These are phyloP conservation scores for Mortierella sp. DNA, from an alignment of 371 early-diverging fungal genomes.

Conservation along the genomic window DNA sequence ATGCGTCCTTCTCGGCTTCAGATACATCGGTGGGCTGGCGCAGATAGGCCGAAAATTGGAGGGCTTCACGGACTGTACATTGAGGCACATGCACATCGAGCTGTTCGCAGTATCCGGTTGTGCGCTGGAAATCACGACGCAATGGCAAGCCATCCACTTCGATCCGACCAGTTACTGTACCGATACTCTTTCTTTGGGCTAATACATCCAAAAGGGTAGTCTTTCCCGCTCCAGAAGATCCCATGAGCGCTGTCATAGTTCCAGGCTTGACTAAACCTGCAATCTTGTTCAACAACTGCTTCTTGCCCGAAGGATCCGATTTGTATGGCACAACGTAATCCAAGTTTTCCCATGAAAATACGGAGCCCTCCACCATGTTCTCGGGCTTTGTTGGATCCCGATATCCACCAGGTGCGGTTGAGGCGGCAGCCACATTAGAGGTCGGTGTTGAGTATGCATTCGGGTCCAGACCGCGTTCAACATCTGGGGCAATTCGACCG, in stretches of 20 bases:
- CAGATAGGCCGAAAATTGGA: conserved; percentile 77
- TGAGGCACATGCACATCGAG: conserved; percentile 83
- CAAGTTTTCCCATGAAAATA: conserved; percentile 57
- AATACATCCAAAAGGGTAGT: conserved; percentile 88
- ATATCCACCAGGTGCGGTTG: conserved; percentile 8
- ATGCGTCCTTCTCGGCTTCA: conserved; percentile 72
- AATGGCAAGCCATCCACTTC: conserved; percentile 49
- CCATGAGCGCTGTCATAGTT: conserved; percentile 85
- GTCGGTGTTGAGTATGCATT: too few relatives aligned
- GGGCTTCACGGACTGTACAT: conserved; percentile 68
- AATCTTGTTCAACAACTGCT: conserved; percentile 55
- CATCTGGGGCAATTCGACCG: too few relatives aligned
- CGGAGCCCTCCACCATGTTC: conserved; percentile 53
- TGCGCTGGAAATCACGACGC: conserved; percentile 72
- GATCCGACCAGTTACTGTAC: conserved; percentile 77
- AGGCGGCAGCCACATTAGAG: too few relatives aligned
- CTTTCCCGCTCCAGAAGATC: conserved; percentile 90
- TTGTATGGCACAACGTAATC: conserved; percentile 55
- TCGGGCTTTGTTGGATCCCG: conserved; percentile 16
- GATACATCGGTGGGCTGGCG: conserved; percentile 73
- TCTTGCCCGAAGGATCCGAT: conserved; percentile 49
- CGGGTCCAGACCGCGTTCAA: too few relatives aligned
- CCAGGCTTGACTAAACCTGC: conserved; percentile 67
- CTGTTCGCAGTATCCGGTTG: conserved; percentile 88
- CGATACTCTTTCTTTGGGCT: conserved; percentile 82